A percentile compares a stretch with the other conserved stretches of the same genome.
Evolutionary conservation across 495 filamentous ascomycete genomes (phyloP).

Genomic region (Evernia prunastri): DNA sequence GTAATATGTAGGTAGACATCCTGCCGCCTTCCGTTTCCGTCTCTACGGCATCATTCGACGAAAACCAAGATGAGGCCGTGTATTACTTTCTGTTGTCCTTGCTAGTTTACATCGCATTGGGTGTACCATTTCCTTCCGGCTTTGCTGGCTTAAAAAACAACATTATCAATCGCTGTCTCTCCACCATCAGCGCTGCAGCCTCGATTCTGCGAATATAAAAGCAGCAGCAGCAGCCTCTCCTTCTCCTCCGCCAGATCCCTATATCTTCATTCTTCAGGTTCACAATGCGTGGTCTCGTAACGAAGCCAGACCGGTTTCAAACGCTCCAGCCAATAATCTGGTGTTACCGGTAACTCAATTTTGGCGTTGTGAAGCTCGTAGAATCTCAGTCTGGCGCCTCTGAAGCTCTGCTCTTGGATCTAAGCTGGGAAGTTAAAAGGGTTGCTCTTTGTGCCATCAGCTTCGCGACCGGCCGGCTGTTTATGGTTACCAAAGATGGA

Average conservation of each 20-base stretch:
- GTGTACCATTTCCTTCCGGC: background rate
- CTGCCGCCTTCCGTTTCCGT: background rate
- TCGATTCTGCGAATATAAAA: too few relatives aligned
- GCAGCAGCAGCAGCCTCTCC: too few relatives aligned
- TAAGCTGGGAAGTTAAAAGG: background rate
- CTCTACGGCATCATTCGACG: background rate
- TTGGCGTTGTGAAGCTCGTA: background rate
- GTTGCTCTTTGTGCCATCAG: too few relatives aligned
- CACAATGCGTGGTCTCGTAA: background rate
- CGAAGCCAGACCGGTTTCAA: too few relatives aligned
- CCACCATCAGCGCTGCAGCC: too few relatives aligned
- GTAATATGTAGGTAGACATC: too few relatives aligned
- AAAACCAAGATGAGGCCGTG: background rate
- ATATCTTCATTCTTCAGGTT: too few relatives aligned
- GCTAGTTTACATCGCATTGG: background rate
- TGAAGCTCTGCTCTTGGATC: background rate
- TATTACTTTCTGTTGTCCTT: background rate
- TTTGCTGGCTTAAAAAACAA: background rate
- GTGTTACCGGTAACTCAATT: background rate
- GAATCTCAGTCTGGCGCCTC: background rate
- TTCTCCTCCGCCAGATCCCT: too few relatives aligned
- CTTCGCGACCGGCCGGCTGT: background rate
- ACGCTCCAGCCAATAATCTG: too few relatives aligned
- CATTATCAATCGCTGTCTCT: too few relatives aligned
- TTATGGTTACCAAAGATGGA: background rate